Base-by-base conservation (phyloP, 768 basidiomycete species). In the Suillus variegatus region DNA sequence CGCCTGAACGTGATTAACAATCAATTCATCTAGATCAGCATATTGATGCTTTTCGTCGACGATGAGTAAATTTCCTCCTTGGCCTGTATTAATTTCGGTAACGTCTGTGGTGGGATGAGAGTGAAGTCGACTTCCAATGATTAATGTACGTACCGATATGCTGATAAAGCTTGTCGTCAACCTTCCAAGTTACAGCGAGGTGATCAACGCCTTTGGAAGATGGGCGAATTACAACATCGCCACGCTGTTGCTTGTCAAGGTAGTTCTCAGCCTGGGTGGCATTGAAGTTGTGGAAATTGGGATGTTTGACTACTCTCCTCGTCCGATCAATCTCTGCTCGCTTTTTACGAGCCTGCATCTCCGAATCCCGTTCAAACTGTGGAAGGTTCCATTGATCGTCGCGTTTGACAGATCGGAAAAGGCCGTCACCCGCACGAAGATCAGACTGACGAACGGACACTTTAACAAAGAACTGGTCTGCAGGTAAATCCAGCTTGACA, bases 171-270 rank as follows among this genome's bases (percentile, higher is more conserved):
- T 90, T 93, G 65, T 97, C 92, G 68, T 96, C 97, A 2, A 99
- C 95, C 79, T 99, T 99, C 97, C 97, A 99, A 0, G 97, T 99
- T 12, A 99, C 92, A 52, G 97, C 97, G 44, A 99, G 82, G 79
- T 99, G 97, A 71, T 97, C 87, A 44, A 84, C 80, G 16, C 97
- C 97, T 77, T 96, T 95, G 5, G 97, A 98, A 20, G 95, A 97
- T 0, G 97, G 97, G 54, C 97, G 84, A 68, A 99, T 95, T 49
- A 99, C 93, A 47, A 97, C 96, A 76, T 99, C 97, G 12, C 97
- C 97, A 22, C 94, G 88, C 70, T 95, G 94, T 74, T 94, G 93
- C 69, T 89, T 89, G 69, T 94, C 92, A 66, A 99, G 82, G 74
- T 91, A 92, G 43, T 88, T 84, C 78, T 99, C 97, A 2, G 97